These are phyloP conservation scores for Leishmania braziliensis DNA, from an alignment of 208 protist species.

Conservation along the genomic window DNA sequence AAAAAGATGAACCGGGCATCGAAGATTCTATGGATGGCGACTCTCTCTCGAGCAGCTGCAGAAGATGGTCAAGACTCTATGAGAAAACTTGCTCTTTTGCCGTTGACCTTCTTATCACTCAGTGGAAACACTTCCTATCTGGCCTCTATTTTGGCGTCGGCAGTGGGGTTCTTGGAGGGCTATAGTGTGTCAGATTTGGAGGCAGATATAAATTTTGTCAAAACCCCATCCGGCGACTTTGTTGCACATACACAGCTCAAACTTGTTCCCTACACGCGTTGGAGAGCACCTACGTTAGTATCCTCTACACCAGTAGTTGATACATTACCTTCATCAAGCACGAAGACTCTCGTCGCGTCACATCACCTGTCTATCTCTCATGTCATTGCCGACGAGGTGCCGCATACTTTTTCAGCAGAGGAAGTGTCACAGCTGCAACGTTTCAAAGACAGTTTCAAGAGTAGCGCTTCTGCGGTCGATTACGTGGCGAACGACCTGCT, in stretches of 20 bases:
- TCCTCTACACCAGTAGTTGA: background rate
- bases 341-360: background rate
- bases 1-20: constrained; percentile 18
- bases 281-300: background rate
- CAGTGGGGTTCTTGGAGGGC: constrained; percentile 55
- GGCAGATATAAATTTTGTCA: constrained; percentile 25
- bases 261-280: constrained; percentile 36
- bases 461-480: constrained; percentile 1
- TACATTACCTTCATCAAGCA: background rate
- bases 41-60: background rate
- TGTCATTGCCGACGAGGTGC: background rate
- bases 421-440: constrained; percentile 12
- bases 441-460: constrained; percentile 5
- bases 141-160: constrained; percentile 41
- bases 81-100: constrained; percentile 38
- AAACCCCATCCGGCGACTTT: constrained; percentile 4
- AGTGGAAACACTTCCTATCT: constrained; percentile 18
- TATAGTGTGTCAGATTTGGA: constrained; percentile 49
- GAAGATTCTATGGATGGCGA: background rate
- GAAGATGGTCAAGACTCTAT: constrained; percentile 42
- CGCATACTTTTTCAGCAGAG: background rate
- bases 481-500: constrained; percentile 24
- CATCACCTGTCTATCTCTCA: constrained; percentile 14
- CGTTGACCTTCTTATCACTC: constrained; percentile 46
- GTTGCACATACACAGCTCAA: constrained; percentile 37